These are phyloP conservation scores for Fusarium pseudoanthophilum DNA, from an alignment of 2,329 filamentous ascomycete species.

Conservation along the genomic window DNA sequence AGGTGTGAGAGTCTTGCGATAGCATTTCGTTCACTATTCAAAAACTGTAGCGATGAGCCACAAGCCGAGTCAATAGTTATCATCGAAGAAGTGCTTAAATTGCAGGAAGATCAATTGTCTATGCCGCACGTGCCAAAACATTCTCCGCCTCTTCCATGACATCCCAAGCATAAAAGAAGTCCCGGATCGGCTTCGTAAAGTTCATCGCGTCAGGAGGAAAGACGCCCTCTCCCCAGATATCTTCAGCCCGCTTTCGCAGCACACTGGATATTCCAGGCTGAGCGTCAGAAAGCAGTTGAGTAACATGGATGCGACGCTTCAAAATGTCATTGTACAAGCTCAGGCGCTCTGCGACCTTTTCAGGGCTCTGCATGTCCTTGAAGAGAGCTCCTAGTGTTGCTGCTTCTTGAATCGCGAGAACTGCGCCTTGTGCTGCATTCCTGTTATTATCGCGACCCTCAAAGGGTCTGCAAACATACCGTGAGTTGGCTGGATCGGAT, in stretches of 20 bases:
- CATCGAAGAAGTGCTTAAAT: not conserved
- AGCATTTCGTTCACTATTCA: no score
- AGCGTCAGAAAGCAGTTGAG: not conserved
- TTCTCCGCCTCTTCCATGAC: fast-evolving
- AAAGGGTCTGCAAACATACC: fast-evolving
- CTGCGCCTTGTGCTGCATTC: constrained; percentile 5
- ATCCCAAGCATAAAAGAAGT: constrained; percentile 11
- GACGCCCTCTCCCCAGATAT: not conserved
- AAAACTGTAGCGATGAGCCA: no score
- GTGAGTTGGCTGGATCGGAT: not conserved
- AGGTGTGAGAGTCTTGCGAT: no score
- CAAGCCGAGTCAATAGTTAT: no score
- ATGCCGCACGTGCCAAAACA: fast-evolving
- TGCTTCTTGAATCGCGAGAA: not conserved
- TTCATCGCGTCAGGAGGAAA: not conserved
- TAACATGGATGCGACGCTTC: not conserved
- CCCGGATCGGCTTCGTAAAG: not conserved
- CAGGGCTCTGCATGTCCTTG: fast-evolving
- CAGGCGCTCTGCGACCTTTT: fast-evolving
- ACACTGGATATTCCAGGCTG: not conserved
- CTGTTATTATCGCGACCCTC: fast-evolving
- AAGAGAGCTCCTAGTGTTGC: not conserved
- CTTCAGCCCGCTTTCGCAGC: not conserved
- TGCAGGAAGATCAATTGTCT: not conserved
- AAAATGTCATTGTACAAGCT: not conserved